Percentiles rank a stretch among this genome's conserved stretches.
phyloP scores from a whole-genome alignment of 108 stramenopile genomes.

The Fragilariopsis cylindrus region DNA sequence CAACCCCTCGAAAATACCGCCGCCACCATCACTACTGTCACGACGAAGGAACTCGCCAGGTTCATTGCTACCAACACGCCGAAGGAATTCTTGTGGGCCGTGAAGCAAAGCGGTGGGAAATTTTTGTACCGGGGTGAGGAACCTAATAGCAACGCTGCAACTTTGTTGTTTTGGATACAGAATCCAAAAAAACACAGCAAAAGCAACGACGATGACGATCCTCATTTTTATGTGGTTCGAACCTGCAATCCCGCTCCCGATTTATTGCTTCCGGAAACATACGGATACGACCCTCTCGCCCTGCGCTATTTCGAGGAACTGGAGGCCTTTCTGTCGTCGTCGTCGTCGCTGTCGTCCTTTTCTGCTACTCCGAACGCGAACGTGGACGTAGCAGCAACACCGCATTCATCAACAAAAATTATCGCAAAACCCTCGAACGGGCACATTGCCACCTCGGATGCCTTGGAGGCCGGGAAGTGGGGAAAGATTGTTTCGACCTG shows the following conservation, averaged over 20 bases:
- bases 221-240: not conserved
- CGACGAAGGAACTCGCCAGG: not conserved
- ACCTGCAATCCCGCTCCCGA: constrained; percentile 23
- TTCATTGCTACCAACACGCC: constrained; percentile 17
- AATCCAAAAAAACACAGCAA: not conserved
- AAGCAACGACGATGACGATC: not conserved
- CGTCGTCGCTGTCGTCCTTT: not conserved
- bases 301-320: constrained; percentile 35
- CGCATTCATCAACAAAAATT: not conserved
- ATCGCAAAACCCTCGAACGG: constrained; percentile 38
- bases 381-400: not conserved
- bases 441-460: constrained; percentile 39
- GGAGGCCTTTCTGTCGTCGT: constrained; percentile 4
- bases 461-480: constrained; percentile 31
- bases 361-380: not conserved
- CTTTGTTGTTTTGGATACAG: not conserved
- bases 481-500: constrained; percentile 36
- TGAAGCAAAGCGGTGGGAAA: constrained; percentile 13
- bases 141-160: not conserved
- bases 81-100: constrained; percentile 7
- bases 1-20: too few relatives aligned
- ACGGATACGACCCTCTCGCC: constrained; percentile 20
- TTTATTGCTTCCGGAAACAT: constrained; percentile 37
- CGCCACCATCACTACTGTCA: not conserved
- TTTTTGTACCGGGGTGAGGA: constrained; percentile 32